These are phyloP conservation scores for Paecilomyces sp. DNA, from an alignment of 2,329 filamentous ascomycete species.

Conservation along the genomic window DNA sequence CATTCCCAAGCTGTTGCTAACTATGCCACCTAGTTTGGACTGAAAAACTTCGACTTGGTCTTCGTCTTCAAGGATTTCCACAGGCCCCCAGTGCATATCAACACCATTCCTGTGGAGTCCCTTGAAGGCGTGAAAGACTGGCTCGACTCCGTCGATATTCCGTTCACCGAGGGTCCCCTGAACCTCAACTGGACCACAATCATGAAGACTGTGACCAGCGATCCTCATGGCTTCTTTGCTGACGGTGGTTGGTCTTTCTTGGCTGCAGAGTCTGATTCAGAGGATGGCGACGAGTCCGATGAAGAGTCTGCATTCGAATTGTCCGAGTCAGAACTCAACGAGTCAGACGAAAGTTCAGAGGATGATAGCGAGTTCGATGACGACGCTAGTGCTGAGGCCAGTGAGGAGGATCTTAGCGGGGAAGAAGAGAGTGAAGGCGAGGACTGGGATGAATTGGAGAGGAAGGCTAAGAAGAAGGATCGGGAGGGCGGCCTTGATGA, in stretches of 20 bases:
- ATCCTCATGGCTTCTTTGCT: slow-evolving; percentile 89
- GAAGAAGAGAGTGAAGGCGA: slow-evolving; percentile 69
- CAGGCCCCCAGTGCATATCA: slow-evolving; percentile 85
- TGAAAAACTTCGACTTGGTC: slow-evolving; percentile 98
- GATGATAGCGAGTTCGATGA: slow-evolving; percentile 92
- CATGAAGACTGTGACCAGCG: slow-evolving; percentile 95
- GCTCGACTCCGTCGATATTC: slow-evolving; percentile 91
- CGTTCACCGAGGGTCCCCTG: slow-evolving; percentile 86
- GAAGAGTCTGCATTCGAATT: slow-evolving; percentile 92
- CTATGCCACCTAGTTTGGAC: slow-evolving; percentile 60
- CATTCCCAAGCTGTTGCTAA: slow-evolving; percentile 16
- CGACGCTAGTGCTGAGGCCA: slow-evolving; percentile 71
- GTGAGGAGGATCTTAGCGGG: slow-evolving; percentile 55
- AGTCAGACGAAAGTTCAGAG: slow-evolving; percentile 69
- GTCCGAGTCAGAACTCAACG: slow-evolving; percentile 69
- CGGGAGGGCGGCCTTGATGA: slow-evolving; percentile 48
- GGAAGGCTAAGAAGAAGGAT: slow-evolving; percentile 66
- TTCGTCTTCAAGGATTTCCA: slow-evolving; percentile 98
- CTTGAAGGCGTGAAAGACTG: slow-evolving; percentile 96
- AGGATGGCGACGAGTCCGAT: slow-evolving; percentile 68
- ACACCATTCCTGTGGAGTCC: slow-evolving; percentile 94
- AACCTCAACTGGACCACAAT: slow-evolving; percentile 99
- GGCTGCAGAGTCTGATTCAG: slow-evolving; percentile 77
- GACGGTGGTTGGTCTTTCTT: slow-evolving; percentile 96
- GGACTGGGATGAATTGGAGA: slow-evolving; percentile 91